These are phyloP conservation scores for Colletotrichum echinochloae DNA, from an alignment of 2,329 filamentous ascomycete species.

Conservation along the genomic window DNA sequence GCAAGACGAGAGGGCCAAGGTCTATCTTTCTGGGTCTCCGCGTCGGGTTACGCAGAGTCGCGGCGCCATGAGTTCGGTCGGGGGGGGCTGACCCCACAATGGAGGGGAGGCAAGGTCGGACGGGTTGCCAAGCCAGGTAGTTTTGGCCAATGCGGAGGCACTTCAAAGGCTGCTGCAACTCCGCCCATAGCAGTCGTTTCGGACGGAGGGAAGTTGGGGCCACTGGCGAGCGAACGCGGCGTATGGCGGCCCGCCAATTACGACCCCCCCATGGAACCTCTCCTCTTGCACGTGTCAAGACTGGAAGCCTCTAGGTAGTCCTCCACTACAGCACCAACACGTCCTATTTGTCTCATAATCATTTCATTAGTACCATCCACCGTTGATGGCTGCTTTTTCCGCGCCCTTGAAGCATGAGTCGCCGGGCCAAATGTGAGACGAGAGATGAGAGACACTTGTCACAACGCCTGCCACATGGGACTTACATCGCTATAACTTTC, in stretches of 20 bases:
- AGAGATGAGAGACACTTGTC: slow-evolving; percentile 12
- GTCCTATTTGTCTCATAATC: background rate
- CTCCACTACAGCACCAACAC: background rate
- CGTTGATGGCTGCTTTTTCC: background rate
- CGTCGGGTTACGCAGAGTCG: slow-evolving; percentile 28
- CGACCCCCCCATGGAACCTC: background rate
- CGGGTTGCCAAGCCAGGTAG: slow-evolving; percentile 25
- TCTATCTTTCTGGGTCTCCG: slow-evolving; percentile 7
- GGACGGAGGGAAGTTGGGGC: slow-evolving; percentile 41
- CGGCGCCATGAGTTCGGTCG: slow-evolving; percentile 31
- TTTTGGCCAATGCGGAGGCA: slow-evolving; percentile 40
- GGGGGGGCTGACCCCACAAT: slow-evolving; percentile 35
- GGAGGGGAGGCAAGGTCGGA: slow-evolving; percentile 35
- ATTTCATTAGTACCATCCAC: background rate
- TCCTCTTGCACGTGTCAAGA: slow-evolving; percentile 33
- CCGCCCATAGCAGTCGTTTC: slow-evolving; percentile 37
- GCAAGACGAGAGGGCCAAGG: slow-evolving; percentile 9
- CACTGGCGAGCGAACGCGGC: slow-evolving; percentile 4
- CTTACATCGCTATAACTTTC: slow-evolving; percentile 13
- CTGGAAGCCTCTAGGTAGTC: too few relatives aligned
- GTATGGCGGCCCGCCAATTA: slow-evolving; percentile 29
- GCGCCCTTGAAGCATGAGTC: slow-evolving; percentile 5
- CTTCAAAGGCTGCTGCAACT: slow-evolving; percentile 33
- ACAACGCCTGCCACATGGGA: slow-evolving; percentile 22
- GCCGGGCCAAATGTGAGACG: slow-evolving; percentile 25